These are phyloP conservation scores for Botrytis squamosa DNA, from an alignment of 2,329 filamentous ascomycete species.

Conservation along the genomic window DNA sequence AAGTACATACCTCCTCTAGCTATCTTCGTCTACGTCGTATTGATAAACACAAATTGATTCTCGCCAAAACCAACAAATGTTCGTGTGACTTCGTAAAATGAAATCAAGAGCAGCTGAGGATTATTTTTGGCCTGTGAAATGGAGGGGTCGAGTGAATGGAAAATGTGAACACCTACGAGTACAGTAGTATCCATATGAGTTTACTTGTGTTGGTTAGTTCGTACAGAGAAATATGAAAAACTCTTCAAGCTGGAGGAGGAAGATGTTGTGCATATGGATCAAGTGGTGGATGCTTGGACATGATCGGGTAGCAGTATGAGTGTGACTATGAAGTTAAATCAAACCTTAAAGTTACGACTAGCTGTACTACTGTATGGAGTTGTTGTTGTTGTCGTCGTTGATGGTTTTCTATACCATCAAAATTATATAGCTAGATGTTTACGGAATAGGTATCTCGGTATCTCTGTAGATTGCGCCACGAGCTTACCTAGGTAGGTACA, in stretches of 20 bases:
- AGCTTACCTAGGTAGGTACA: background rate
- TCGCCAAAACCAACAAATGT: constrained; percentile 3
- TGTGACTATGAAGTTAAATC: background rate
- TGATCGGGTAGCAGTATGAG: background rate
- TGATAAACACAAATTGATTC: background rate
- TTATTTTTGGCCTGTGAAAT: background rate
- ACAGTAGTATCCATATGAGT: background rate
- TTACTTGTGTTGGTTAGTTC: background rate
- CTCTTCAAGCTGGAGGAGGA: background rate
- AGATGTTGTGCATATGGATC: background rate
- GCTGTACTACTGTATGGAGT: background rate
- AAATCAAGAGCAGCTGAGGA: constrained; percentile 13
- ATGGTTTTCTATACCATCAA: background rate
- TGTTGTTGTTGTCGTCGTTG: background rate
- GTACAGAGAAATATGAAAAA: background rate
- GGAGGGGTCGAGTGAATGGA: background rate
- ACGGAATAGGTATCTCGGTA: background rate
- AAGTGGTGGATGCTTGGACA: background rate
- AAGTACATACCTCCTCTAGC: background rate
- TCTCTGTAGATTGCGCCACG: too few relatives aligned
- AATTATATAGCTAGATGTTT: background rate
- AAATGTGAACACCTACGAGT: background rate
- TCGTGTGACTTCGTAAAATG: constrained; percentile 17
- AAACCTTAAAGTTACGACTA: background rate
- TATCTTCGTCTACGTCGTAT: background rate